Base-by-base conservation (phyloP, 2,329 filamentous ascomycete genomes). In the Cytospora schulzeri region DNA sequence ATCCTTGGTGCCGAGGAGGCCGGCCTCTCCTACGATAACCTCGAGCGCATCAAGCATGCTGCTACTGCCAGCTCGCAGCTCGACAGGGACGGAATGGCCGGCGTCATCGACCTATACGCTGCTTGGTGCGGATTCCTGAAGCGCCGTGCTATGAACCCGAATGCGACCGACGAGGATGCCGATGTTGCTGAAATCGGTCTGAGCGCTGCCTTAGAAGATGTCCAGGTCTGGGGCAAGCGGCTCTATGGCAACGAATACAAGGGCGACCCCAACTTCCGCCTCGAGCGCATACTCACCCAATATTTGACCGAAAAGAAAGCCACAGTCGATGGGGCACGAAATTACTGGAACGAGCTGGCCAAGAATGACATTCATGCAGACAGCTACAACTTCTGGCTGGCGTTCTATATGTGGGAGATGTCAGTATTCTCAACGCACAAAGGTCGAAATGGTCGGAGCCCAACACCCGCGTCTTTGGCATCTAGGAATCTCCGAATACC, bases 81-180 rank as follows among this genome's bases (percentile, higher is more conserved):
- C 6, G 93, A 96, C 74, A 88, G 91, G 68, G 88, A 92, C 67
- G 93, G 93, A 28, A 90, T 97, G 83, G 88, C 92, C 57, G 91
- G 93, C 69, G 88, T 97, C 35, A 85, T 98, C 65, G 92, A 96
- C 71, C 92, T 98, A 72, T 93, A 97, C 72, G 88, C 92, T 60
- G 90, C 93, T 0, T 99, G 95, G 95, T 97, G 94, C 73, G 93
- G 92, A 57, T 98, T 94, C 70, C 83, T 99, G 24, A 92, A 94
- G 69, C 90, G 95, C 28, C 89, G 89, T 57, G 92, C 94, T 22
- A 93, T 96, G 79, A 82, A 88, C 63, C 83, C 87, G 1, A 86
- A 87, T 65, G 87, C 90, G 1, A 86, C 86, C 1, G 91, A 94
- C 64, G 93, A 97, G 73, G 91, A 94, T 61, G 83, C 91, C 35